Conservation (phyloP, 495 filamentous ascomycete species). For the Friedmanniomyces endolithicus region DNA sequence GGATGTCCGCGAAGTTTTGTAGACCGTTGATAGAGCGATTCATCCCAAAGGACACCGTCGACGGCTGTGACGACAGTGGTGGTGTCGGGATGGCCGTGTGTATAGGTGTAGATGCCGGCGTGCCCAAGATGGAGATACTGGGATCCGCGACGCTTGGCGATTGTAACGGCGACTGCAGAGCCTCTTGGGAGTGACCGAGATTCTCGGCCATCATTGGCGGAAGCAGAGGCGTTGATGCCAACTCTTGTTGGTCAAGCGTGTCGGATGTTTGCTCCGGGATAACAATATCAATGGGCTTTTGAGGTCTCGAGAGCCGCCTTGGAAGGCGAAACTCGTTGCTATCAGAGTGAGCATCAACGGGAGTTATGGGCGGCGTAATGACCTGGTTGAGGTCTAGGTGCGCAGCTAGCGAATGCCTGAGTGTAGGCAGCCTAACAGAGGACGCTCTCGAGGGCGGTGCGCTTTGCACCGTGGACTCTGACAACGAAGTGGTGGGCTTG, state of each 20-base stretch:
- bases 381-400: constrained; percentile 46
- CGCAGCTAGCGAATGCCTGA: constrained; percentile 2
- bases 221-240: constrained; percentile 68
- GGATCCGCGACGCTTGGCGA: constrained; percentile 57
- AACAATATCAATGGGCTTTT: constrained; percentile 16
- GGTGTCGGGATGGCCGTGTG: constrained; percentile 51
- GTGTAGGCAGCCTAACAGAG: constrained; percentile 32
- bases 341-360: constrained; percentile 27
- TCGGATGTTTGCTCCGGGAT: constrained; percentile 41
- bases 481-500: constrained; percentile 32
- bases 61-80: constrained; percentile 67
- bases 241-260: constrained; percentile 35
- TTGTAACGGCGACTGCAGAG: constrained; percentile 64
- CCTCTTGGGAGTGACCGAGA: constrained; percentile 10
- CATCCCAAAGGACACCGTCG: constrained; percentile 56
- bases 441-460: constrained; percentile 37
- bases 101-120: constrained; percentile 33
- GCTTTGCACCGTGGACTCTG: constrained; percentile 33
- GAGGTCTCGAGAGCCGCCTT: constrained; percentile 16
- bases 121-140: constrained; percentile 31
- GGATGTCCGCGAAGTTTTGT: constrained; percentile 46
- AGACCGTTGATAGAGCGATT: constrained; percentile 29
- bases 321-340: constrained; percentile 33
- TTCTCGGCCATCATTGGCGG: constrained; percentile 54
- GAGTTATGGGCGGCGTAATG: constrained; percentile 45